Evolutionary conservation across 441 rosid genomes (phyloP).

Genomic region (Geranium incanum): DNA sequence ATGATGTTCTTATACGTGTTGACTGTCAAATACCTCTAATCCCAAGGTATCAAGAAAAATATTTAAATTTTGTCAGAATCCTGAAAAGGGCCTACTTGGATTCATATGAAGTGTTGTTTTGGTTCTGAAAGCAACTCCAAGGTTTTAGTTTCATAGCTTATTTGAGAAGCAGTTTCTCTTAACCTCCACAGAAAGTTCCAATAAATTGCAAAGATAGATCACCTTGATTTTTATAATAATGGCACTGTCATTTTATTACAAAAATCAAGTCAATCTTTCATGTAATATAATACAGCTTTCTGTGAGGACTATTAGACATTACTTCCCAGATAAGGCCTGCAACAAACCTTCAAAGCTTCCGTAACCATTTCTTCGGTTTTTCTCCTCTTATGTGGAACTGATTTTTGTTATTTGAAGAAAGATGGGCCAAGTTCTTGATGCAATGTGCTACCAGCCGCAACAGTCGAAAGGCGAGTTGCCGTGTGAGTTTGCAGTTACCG

Average conservation of each 20-base stretch:
- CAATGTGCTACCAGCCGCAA: conserved; percentile 26
- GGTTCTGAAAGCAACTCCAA: no score
- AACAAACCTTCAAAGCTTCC: neutral
- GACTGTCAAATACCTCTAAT: neutral
- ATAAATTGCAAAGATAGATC: neutral
- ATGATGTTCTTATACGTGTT: neutral
- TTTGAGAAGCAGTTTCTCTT: neutral
- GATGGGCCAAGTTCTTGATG: conserved; percentile 40
- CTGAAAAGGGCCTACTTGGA: neutral
- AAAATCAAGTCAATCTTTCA: neutral
- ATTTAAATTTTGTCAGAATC: neutral
- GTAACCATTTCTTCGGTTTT: neutral
- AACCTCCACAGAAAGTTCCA: neutral
- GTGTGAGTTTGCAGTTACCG: conserved; percentile 30
- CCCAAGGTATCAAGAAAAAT: neutral
- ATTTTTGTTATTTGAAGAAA: neutral
- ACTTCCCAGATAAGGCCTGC: neutral
- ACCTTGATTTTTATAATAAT: neutral
- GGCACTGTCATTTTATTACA: neutral
- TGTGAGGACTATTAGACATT: neutral
- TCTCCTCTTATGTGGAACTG: neutral
- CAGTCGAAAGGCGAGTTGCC: conserved; percentile 47
- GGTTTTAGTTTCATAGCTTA: no score
- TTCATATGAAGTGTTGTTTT: no score
- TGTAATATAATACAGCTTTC: neutral